phyloP scores from a whole-genome alignment of 345 rosid species.

The Combretum micranthum region DNA sequence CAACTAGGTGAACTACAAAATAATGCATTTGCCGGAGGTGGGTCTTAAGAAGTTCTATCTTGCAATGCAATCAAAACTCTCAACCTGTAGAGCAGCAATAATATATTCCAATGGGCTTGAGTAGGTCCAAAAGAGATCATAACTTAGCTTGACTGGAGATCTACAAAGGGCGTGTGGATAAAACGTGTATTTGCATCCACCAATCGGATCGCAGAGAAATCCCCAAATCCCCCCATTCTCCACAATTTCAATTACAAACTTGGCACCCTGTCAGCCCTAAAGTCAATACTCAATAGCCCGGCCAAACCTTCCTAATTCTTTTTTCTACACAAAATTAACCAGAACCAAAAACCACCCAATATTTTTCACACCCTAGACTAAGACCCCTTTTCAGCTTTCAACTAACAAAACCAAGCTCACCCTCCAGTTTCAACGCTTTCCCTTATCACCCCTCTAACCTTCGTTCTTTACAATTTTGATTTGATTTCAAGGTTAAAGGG shows the following conservation, averaged over 20 bases:
- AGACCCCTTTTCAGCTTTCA: background rate
- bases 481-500: too few species aligned
- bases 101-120: too few species aligned
- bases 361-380: constrained; percentile 4
- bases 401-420: background rate
- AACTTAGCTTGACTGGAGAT: too few species aligned
- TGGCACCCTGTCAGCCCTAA: too few species aligned
- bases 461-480: too few species aligned
- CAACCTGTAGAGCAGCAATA: too few species aligned
- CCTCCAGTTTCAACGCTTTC: background rate
- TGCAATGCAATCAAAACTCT: too few species aligned
- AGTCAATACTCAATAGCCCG: background rate
- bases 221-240: constrained; percentile 3
- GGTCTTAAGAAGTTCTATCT: too few species aligned
- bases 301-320: background rate
- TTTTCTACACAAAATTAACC: background rate
- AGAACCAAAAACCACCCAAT: background rate
- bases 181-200: constrained; percentile 17
- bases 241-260: background rate
- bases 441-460: background rate
- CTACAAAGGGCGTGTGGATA: constrained; percentile 9
- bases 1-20: too few species aligned
- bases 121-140: too few species aligned
- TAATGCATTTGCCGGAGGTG: too few species aligned
- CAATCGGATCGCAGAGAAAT: constrained; percentile 16